Base-by-base conservation (phyloP, 2,329 filamentous ascomycete species). In the Fusarium nurragi region DNA sequence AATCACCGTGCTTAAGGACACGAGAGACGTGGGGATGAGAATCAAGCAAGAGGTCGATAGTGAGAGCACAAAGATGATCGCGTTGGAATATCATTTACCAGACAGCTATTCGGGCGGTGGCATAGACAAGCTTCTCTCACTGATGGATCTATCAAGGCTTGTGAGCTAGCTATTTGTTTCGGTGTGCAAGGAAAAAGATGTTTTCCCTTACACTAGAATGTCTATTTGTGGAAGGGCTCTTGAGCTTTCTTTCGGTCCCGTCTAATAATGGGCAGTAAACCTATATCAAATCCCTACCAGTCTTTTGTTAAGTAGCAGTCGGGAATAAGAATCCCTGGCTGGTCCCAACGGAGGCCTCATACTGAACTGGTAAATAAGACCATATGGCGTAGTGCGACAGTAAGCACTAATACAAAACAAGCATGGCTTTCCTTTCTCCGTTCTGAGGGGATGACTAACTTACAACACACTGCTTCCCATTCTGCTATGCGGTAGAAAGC, bases 41-140 rank as follows among this genome's bases (percentile, higher is more conserved):
- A 10, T 21, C 1, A 21, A 54, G 3, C 5, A 25, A 21, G 22
- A 45, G 7, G 5, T 6, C 9, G 0, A 10, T 2, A 12, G 4
- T 14, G 36, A 4, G 0, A 5, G 13, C 0, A 1, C 9, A 16
- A 7, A 12, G 6, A 2, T 18, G 10, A n/a, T 2, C 6, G 45
- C 56, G 1, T 6, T 60, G 10, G 54, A 60, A 22, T 54, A 53
- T 10, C 26, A 60, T 22, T 25, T 60, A 30, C 56, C 56, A 3
- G 10, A 19, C 2, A 26, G 7, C 2, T 60, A 60, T 19, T 14
- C 25, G 2, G 56, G 56, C 1, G 56, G 56, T 19, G 56, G 56
- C 1, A 34, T 60, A n/a, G 54, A 60, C 11, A 53, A 60, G 4
- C n/a, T 60, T 11, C 46, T 60, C 4, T 37, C 45, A 36, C 45